These are phyloP conservation scores for Tetradesmus lagerheimii DNA, from an alignment of 139 green algal species.

Conservation along the genomic window DNA sequence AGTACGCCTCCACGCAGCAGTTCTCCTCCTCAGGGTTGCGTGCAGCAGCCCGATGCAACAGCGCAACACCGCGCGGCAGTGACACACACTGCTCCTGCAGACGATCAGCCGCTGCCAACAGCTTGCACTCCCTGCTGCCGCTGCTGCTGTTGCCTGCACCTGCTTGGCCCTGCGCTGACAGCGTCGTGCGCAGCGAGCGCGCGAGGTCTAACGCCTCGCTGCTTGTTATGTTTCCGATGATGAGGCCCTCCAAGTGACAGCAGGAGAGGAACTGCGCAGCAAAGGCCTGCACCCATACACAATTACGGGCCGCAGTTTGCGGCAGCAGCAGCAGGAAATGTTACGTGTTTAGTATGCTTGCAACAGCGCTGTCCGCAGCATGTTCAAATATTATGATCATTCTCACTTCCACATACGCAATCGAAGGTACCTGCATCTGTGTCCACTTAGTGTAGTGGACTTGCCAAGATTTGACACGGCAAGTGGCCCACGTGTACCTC, in stretches of 20 bases:
- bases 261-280: constrained; percentile 54
- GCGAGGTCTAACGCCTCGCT: constrained; percentile 61
- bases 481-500: too few relatives aligned
- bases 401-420: too few relatives aligned
- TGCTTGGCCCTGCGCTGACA: background rate
- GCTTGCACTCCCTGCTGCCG: constrained; percentile 27
- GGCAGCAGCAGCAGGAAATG: background rate
- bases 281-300: constrained; percentile 23
- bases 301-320: too few relatives aligned
- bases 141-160: constrained; percentile 51
- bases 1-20: constrained; percentile 84
- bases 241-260: constrained; percentile 82
- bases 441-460: too few relatives aligned
- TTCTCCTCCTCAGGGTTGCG: constrained; percentile 92
- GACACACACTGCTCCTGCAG: constrained; percentile 52
- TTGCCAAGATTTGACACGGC: too few relatives aligned
- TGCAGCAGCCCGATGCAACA: constrained; percentile 40
- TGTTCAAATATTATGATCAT: too few relatives aligned
- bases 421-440: too few relatives aligned
- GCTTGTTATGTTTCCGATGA: constrained; percentile 85
- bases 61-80: constrained; percentile 58
- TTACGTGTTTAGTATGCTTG: too few relatives aligned
- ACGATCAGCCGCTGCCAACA: constrained; percentile 51
- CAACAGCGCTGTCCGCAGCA: background rate
- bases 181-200: background rate